Evolutionary conservation across 2,329 filamentous ascomycete genomes (phyloP).

Genomic region (Juglanconis sp.): DNA sequence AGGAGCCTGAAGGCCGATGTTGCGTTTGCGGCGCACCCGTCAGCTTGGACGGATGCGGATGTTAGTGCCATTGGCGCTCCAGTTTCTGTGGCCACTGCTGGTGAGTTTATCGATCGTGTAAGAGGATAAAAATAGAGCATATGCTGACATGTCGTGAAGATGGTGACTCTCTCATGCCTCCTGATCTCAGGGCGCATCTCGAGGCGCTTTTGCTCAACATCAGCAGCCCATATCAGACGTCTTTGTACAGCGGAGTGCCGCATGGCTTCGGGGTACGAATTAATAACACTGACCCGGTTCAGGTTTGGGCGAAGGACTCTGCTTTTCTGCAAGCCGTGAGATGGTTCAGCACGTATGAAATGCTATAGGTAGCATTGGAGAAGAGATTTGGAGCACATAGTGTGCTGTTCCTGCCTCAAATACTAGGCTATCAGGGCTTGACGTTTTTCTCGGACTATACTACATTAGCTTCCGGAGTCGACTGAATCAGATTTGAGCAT

Average conservation of each 20-base stretch:
- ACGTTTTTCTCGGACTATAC: no score
- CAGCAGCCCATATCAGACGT: slow-evolving; percentile 7
- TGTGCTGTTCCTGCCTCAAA: not conserved
- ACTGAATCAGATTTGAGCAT: no score
- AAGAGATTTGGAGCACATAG: not conserved
- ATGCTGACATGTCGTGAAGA: slow-evolving; percentile 4
- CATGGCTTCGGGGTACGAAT: slow-evolving; percentile 14
- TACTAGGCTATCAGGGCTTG: no score
- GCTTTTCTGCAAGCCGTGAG: slow-evolving; percentile 13
- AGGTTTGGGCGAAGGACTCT: slow-evolving; percentile 14
- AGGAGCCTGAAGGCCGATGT: slow-evolving; percentile 10
- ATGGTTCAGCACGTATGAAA: slow-evolving; percentile 11
- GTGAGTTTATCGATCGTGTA: not conserved
- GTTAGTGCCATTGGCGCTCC: slow-evolving; percentile 9
- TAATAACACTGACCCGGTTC: slow-evolving; percentile 8
- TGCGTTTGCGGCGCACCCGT: slow-evolving; percentile 12
- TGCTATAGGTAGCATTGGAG: not conserved
- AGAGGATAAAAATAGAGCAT: not conserved
- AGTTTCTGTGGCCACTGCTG: slow-evolving; percentile 2
- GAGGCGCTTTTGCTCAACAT: slow-evolving; percentile 9
- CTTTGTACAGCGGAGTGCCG: slow-evolving; percentile 5
- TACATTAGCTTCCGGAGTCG: no score
- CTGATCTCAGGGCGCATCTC: not conserved
- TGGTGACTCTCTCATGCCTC: slow-evolving; percentile 1
- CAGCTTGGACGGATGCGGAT: not conserved